A percentile compares a stretch with the other conserved stretches of the same genome.
phyloP scores from a whole-genome alignment of 1,284 basidiomycete genomes.

The Cutaneotrichosporon mucoides region DNA sequence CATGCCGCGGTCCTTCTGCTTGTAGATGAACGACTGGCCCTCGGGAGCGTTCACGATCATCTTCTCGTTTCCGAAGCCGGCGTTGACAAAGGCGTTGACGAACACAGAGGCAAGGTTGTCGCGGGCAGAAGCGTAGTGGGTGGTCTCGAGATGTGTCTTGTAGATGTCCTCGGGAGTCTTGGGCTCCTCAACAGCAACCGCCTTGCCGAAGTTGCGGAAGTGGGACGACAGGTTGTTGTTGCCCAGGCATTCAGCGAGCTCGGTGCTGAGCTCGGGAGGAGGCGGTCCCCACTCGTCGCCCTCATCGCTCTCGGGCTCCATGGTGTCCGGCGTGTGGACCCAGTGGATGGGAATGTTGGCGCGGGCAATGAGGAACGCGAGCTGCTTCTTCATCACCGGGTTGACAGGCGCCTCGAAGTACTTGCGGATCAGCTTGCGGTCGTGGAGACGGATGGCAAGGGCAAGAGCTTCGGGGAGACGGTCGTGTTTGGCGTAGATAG shows the following conservation, averaged over 20 bases:
- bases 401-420: slow-evolving; percentile 86
- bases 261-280: slow-evolving; percentile 67
- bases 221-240: slow-evolving; percentile 74
- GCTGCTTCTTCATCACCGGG: slow-evolving; percentile 88
- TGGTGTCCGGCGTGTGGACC: slow-evolving; percentile 58
- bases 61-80: slow-evolving; percentile 98
- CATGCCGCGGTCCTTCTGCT: slow-evolving; percentile 99
- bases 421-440: slow-evolving; percentile 68
- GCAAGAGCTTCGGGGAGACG: slow-evolving; percentile 90
- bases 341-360: slow-evolving; percentile 89
- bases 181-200: slow-evolving; percentile 84
- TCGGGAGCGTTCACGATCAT: slow-evolving; percentile 95
- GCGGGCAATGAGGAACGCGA: slow-evolving; percentile 89
- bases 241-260: slow-evolving; percentile 77
- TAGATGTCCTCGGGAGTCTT: slow-evolving; percentile 96
- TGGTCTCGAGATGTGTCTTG: slow-evolving; percentile 89
- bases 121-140: slow-evolving; percentile 79
- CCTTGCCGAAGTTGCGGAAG: slow-evolving; percentile 91
- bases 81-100: slow-evolving; percentile 98
- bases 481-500: slow-evolving; percentile 81
- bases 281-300: slow-evolving; percentile 26
- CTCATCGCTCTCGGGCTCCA: slow-evolving; percentile 56
- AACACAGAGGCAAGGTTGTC: slow-evolving; percentile 95
- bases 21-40: slow-evolving; percentile 98
- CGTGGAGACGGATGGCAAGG: slow-evolving; percentile 80